Percentiles rank a stretch among this genome's conserved stretches.
phyloP scores from a whole-genome alignment of 1,284 basidiomycete genomes.

The Tilletiopsis washingtonensis region DNA sequence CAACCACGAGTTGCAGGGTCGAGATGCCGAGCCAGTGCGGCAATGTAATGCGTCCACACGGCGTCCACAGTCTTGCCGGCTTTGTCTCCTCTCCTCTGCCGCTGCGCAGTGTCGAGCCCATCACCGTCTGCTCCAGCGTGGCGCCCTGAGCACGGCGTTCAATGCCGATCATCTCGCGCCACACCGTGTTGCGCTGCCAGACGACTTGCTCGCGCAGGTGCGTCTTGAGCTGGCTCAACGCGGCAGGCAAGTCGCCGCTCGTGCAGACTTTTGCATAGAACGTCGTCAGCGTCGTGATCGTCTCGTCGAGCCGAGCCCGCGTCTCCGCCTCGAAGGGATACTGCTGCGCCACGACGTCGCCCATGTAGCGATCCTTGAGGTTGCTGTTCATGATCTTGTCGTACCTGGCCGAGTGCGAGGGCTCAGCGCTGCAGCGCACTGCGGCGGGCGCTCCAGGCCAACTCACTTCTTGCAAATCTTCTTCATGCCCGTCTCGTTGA shows the following conservation, averaged over 20 bases:
- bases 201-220: constrained; percentile 82
- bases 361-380: constrained; percentile 76
- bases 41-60: constrained; percentile 22
- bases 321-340: constrained; percentile 55
- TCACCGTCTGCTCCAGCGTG: constrained; percentile 37
- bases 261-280: constrained; percentile 83
- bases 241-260: constrained; percentile 62
- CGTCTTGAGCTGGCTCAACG: constrained; percentile 72
- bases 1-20: constrained; percentile 37
- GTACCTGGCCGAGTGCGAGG: constrained; percentile 51
- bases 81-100: constrained; percentile 24
- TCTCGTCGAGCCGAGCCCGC: constrained; percentile 54
- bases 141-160: constrained; percentile 56
- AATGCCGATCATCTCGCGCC: constrained; percentile 92
- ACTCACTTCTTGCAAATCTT: constrained; percentile 85
- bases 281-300: constrained; percentile 60
- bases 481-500: constrained; percentile 88
- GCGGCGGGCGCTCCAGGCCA: constrained; percentile 47
- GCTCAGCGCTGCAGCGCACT: not conserved
- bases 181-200: constrained; percentile 90
- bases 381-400: constrained; percentile 86
- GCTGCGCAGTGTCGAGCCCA: constrained; percentile 14
- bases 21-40: constrained; percentile 39
- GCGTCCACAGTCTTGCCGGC: constrained; percentile 27
- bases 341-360: constrained; percentile 60